A percentile compares a stretch with the other conserved stretches of the same genome.
Conservation (phyloP, 139 green algal species). For the Raphidocelis subcapitata region DNA sequence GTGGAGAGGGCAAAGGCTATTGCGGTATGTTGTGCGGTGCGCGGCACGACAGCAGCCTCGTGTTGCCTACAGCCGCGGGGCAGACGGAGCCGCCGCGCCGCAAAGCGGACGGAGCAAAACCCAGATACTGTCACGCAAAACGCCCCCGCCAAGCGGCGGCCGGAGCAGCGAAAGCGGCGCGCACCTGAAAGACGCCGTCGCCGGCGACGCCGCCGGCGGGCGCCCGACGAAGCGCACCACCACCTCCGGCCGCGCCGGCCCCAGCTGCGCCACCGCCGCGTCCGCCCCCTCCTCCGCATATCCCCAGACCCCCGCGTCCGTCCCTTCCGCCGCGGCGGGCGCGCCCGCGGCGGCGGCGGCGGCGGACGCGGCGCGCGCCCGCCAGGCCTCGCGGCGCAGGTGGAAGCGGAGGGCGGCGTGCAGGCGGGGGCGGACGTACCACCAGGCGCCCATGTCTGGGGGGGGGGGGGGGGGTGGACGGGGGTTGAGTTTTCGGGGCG, state of each 20-base stretch:
- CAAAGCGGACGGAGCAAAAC: no score
- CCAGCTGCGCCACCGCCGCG: not conserved
- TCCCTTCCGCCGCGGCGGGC: not conserved
- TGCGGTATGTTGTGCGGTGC: no score
- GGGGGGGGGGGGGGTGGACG: no score
- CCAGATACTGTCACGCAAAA: no score
- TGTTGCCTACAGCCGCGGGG: no score
- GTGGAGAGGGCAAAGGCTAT: no score
- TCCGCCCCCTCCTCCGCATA: not conserved
- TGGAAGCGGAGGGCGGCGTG: conserved; percentile 46
- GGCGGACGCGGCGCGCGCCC: not conserved
- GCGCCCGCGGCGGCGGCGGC: not conserved
- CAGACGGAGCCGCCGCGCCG: no score
- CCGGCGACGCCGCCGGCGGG: conserved; percentile 40
- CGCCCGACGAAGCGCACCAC: conserved; percentile 58
- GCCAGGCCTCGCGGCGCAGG: not conserved
- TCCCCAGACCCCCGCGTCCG: not conserved
- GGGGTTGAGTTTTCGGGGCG: no score
- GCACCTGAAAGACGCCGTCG: conserved; percentile 48
- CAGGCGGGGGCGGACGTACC: conserved; percentile 51
- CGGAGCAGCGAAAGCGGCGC: no score
- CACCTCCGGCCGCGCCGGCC: conserved; percentile 6
- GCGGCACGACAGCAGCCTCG: no score
- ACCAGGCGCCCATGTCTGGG: conserved; percentile 71
- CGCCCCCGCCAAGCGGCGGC: no score